Percentiles rank a stretch among this genome's conserved stretches.
These are phyloP conservation scores for Grosmannia serpens DNA, from an alignment of 2,329 filamentous ascomycete genomes.

Conservation along the genomic window DNA sequence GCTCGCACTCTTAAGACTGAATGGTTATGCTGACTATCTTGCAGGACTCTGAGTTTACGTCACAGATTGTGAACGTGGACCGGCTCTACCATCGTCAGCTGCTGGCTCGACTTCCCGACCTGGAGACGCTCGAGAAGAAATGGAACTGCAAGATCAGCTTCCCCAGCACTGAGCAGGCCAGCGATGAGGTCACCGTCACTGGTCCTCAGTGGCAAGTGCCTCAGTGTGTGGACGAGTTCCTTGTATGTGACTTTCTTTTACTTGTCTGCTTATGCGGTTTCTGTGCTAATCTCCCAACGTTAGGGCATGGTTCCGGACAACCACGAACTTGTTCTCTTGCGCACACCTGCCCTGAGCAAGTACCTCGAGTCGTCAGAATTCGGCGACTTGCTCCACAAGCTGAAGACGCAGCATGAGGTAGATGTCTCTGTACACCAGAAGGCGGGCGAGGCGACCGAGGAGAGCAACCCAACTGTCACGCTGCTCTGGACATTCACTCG, in stretches of 20 bases:
- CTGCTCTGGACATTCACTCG: conserved; percentile 78
- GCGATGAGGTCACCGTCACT: conserved; percentile 89
- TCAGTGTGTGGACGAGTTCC: conserved; percentile 87
- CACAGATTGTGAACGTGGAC: conserved; percentile 86
- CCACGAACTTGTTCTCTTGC: conserved; percentile 79
- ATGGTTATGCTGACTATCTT: conserved; percentile 5
- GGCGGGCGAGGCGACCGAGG: conserved; percentile 44
- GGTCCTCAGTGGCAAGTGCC: conserved; percentile 98
- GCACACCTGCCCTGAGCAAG: conserved; percentile 62
- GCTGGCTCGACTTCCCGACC: conserved; percentile 74
- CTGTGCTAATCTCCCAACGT: conserved; percentile 1
- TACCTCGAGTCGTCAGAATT: conserved; percentile 79
- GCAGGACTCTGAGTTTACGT: conserved; percentile 90
- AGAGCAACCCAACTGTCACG: conserved; percentile 45
- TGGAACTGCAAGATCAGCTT: conserved; percentile 99
- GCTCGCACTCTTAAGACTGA: neutral
- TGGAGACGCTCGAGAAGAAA: conserved; percentile 94
- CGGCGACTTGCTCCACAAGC: conserved; percentile 67
- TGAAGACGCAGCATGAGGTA: conserved; percentile 87
- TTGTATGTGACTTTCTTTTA: conserved; percentile 35
- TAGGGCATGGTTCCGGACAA: conserved; percentile 94
- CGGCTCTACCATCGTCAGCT: conserved; percentile 92
- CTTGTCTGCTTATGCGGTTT: neutral
- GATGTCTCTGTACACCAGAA: conserved; percentile 65
- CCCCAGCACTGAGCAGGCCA: conserved; percentile 92